Conservation (phyloP, 257 asterid genomes). For the Haberlea rhodopensis region DNA sequence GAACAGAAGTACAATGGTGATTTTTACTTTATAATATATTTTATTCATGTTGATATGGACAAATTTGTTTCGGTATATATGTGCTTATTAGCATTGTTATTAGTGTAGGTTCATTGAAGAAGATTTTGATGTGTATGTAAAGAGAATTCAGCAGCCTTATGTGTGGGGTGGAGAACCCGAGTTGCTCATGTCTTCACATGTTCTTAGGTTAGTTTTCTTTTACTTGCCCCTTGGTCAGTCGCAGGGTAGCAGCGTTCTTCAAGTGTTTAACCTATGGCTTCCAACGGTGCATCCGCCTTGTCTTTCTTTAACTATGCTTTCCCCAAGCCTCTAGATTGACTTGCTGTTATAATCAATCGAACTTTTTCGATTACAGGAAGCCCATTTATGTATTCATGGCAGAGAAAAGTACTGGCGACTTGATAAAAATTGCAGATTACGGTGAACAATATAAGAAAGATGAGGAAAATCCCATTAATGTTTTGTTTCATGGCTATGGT, state of each 20-base stretch:
- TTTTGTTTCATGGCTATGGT: conserved; percentile 82
- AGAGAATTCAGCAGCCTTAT: conserved; percentile 64
- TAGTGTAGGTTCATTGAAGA: conserved; percentile 66
- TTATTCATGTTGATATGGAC: background rate
- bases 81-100: background rate
- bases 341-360: background rate
- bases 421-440: conserved; percentile 59
- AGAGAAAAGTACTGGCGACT: conserved; percentile 44
- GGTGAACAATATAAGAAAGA: conserved; percentile 65
- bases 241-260: background rate
- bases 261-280: background rate
- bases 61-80: background rate
- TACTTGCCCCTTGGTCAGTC: background rate
- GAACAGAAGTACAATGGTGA: conserved; percentile 79
- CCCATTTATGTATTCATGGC: conserved; percentile 70
- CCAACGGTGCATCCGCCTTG: background rate
- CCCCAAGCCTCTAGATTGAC: background rate
- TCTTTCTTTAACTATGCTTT: background rate
- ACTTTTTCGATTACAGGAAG: conserved; percentile 44
- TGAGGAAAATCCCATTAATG: conserved; percentile 45
- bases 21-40: background rate
- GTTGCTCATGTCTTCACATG: conserved; percentile 81
- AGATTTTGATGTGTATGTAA: conserved; percentile 72
- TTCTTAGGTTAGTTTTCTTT: conserved; percentile 56
- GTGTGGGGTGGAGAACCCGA: conserved; percentile 97